A percentile compares a stretch with the other conserved stretches of the same genome.
Conservation (phyloP, 805 yeast species). For the Wickerhamiella allomyrinae region DNA sequence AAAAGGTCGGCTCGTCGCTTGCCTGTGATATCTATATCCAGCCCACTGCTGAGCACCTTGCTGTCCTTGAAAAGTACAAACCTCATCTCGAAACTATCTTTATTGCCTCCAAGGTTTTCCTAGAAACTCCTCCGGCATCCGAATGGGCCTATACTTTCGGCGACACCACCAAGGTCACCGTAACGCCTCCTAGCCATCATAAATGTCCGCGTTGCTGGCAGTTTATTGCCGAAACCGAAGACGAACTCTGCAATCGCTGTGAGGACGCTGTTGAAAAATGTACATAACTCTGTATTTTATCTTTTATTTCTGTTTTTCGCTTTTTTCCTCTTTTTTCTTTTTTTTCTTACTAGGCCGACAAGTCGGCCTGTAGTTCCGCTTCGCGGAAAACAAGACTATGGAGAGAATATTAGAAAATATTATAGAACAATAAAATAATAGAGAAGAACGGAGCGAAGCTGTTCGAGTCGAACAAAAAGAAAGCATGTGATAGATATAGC, state of each 20-base stretch:
- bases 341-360: no score
- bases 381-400: no score
- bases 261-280: constrained; percentile 22
- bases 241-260: constrained; percentile 56
- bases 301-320: no score
- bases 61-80: constrained; percentile 18
- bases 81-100: constrained; percentile 43
- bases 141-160: constrained; percentile 24
- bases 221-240: constrained; percentile 37
- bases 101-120: constrained; percentile 46
- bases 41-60: constrained; percentile 10
- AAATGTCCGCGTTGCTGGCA: constrained; percentile 98
- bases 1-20: constrained; percentile 35
- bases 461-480: no score
- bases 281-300: background rate
- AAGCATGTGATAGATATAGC: no score
- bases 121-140: constrained; percentile 21
- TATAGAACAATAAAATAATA: no score
- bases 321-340: no score
- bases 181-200: constrained; percentile 32
- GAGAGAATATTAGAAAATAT: no score
- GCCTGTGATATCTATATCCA: constrained; percentile 38
- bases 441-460: no score
- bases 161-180: constrained; percentile 24
- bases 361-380: no score